Conservation (phyloP, 2,329 filamentous ascomycete species). For the Colletotrichum horii region DNA sequence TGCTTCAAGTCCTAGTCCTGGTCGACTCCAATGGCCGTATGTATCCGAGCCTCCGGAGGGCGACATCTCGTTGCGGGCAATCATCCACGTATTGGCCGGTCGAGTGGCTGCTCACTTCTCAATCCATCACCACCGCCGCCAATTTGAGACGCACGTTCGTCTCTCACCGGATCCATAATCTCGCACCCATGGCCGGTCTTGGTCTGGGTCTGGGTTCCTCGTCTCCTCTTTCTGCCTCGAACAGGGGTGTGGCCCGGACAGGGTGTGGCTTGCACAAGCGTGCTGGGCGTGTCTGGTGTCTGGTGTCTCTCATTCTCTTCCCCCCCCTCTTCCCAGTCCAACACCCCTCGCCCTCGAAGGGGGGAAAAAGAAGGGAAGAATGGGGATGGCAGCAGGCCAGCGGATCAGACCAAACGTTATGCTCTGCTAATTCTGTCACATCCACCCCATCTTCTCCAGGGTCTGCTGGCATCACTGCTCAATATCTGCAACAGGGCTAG, state of each 20-base stretch:
- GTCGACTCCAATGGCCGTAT: not conserved
- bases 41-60: not conserved
- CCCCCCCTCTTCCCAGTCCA: slow-evolving; percentile 6
- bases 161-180: slow-evolving; percentile 23
- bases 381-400: slow-evolving; percentile 31
- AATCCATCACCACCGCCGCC: slow-evolving; percentile 17
- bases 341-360: not conserved
- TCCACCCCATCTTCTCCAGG: slow-evolving; percentile 35
- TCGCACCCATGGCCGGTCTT: slow-evolving; percentile 14
- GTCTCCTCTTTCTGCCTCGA: slow-evolving; percentile 19
- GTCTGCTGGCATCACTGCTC: slow-evolving; percentile 21
- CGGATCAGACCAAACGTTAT: slow-evolving; percentile 38
- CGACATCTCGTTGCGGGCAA: not conserved
- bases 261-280: slow-evolving; percentile 18
- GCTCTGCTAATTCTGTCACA: slow-evolving; percentile 38
- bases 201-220: slow-evolving; percentile 6
- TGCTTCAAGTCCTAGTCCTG: not conserved
- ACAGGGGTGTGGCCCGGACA: slow-evolving; percentile 17
- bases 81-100: slow-evolving; percentile 1
- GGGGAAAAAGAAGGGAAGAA: not conserved
- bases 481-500: slow-evolving; percentile 46
- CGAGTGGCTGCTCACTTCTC: slow-evolving; percentile 19
- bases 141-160: slow-evolving; percentile 20
- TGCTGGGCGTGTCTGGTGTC: slow-evolving; percentile 17
- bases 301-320: not conserved